Evolutionary conservation across 2,329 filamentous ascomycete genomes (phyloP), one percentile per base, ranked within the genome.

Genomic region (Colletotrichum limetticola): DNA sequence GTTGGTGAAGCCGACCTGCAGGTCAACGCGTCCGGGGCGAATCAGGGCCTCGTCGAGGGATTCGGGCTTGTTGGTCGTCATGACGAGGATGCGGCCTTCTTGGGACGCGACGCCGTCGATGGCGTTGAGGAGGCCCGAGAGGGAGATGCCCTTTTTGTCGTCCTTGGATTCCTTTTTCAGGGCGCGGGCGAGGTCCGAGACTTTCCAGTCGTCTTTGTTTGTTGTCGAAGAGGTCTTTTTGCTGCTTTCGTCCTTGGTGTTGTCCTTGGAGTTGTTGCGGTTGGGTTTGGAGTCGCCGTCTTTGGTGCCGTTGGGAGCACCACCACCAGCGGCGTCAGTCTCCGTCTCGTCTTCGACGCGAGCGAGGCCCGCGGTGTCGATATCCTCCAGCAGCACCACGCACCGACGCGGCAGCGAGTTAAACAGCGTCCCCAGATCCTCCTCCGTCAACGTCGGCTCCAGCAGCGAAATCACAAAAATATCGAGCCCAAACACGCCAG

Each of bases 91-190:
- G 58, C 93, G 89, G 30, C 93, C 94, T 82, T 96, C 94, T 77
- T 94, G 93, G 3, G 91, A 93, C 1, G 92, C 93, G 1, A 95
- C 93, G 67, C 94, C 93, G 78, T 97, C 94, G 72, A 97, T 94
- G 71, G 93, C 92, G 81, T 97, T 97, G 64, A 97, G 87, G 1
- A 97, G 87, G 0, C 94, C 94, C 0, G 93, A 94, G 2, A 97
- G 87, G 1, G 93, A 94, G 76, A 95, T 94, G n/a, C 87, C 81
- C 72, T 83, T 82, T 74, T 83, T 83, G 35, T 83, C 83, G 69
- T 83, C 81, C 22, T 77, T 76, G 57, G 74, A 67, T 52, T 78
- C 77, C 46, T 83, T 84, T 76, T 85, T 85, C 4, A 86, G 78
- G 42, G 83, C 84, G 42, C 83, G 83, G 5, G 85, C 84, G 37